phyloP scores from a whole-genome alignment of 257 asterid genomes.

The Fraxinus cuspidata region DNA sequence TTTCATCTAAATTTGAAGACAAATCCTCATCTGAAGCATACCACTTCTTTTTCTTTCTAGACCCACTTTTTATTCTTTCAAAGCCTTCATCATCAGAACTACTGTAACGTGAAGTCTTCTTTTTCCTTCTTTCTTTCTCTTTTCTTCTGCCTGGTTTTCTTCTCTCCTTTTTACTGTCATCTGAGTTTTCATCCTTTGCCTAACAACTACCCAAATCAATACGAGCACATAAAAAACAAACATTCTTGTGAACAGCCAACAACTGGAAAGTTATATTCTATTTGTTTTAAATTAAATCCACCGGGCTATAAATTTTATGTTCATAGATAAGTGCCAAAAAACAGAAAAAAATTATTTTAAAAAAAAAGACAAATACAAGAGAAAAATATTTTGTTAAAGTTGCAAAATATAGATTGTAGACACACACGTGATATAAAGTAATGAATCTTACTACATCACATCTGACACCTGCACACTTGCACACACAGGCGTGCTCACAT shows the following conservation, averaged over 20 bases:
- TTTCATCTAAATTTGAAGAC: conserved; percentile 51
- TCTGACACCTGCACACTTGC: not conserved
- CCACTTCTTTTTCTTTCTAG: conserved; percentile 83
- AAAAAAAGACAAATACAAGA: not conserved
- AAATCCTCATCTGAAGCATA: conserved; percentile 73
- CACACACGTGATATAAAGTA: not conserved
- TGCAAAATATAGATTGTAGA: not conserved
- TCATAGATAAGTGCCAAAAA: not conserved
- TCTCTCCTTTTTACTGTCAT: conserved; percentile 40
- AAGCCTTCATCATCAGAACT: conserved; percentile 69
- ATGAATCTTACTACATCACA: not conserved
- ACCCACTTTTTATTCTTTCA: conserved; percentile 55
- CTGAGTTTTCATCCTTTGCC: conserved; percentile 44
- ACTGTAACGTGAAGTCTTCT: conserved; percentile 43
- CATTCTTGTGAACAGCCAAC: not conserved
- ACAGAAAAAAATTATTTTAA: not conserved
- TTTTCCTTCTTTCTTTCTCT: conserved; percentile 43
- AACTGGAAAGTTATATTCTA: not conserved
- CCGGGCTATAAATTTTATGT: not conserved
- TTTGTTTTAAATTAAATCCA: not conserved
- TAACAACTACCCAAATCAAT: conserved; percentile 10
- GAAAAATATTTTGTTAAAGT: not conserved
- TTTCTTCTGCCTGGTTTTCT: conserved; percentile 50
- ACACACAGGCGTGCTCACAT: not conserved
- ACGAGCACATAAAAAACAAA: not conserved